Evolutionary conservation across 1,284 basidiomycete genomes (phyloP).

Genomic region (Cryptococcus neoformans): DNA sequence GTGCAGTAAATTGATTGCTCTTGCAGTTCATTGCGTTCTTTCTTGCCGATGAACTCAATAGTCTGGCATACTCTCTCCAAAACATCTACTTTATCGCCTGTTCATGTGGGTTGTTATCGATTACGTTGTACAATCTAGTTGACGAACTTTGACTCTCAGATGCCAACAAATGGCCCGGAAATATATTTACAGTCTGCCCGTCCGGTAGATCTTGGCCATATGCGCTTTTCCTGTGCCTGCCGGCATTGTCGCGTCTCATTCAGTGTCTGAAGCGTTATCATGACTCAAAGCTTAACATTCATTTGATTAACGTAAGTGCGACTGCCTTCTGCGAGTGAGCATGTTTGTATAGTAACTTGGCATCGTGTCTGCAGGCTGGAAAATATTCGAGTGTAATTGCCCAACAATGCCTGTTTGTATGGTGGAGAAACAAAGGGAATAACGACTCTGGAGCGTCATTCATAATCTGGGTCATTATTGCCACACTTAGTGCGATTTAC

Average conservation of each 20-base stretch:
- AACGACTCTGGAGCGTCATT: slow-evolving; percentile 55
- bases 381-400: slow-evolving; percentile 71
- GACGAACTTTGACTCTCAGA: slow-evolving; percentile 14
- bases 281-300: slow-evolving; percentile 69
- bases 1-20: neutral
- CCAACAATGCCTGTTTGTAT: slow-evolving; percentile 62
- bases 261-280: slow-evolving; percentile 83
- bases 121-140: neutral
- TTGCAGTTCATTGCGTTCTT: slow-evolving; percentile 34
- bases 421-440: slow-evolving; percentile 63
- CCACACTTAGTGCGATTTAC: slow-evolving; percentile 65
- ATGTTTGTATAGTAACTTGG: no score
- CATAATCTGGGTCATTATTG: slow-evolving; percentile 62
- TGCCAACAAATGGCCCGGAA: slow-evolving; percentile 35
- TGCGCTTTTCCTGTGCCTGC: slow-evolving; percentile 50
- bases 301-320: slow-evolving; percentile 72
- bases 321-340: no score
- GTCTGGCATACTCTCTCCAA: slow-evolving; percentile 67
- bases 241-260: slow-evolving; percentile 64
- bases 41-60: slow-evolving; percentile 71
- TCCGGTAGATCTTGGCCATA: slow-evolving; percentile 60
- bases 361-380: slow-evolving; percentile 57
- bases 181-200: slow-evolving; percentile 59
- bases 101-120: slow-evolving; percentile 23
- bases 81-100: slow-evolving; percentile 58